These are phyloP conservation scores for Ophiosphaerella korrae DNA, from an alignment of 2,329 filamentous ascomycete genomes.

Conservation along the genomic window DNA sequence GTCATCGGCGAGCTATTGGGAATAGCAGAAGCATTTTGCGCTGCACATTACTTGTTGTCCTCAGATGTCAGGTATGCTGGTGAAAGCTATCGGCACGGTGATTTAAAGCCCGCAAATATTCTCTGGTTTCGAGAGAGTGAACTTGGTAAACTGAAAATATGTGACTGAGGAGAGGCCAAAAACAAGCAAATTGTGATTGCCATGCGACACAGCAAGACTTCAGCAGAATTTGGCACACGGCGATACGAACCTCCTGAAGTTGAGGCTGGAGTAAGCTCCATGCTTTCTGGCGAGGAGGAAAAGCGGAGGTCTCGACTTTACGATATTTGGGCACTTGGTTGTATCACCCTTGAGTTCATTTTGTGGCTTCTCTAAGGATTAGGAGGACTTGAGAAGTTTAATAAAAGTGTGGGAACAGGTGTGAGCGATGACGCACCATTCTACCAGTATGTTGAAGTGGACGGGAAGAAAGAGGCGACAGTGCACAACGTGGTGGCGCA, in stretches of 20 bases:
- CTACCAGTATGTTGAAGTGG: no score
- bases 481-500: no score
- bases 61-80: background rate
- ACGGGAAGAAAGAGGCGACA: no score
- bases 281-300: background rate
- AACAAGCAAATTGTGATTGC: constrained; percentile 2
- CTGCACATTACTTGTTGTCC: constrained; percentile 9
- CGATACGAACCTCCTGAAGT: constrained; percentile 24
- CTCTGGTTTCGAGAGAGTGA: constrained; percentile 25
- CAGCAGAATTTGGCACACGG: constrained; percentile 12
- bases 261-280: background rate
- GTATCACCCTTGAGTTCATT: constrained; percentile 26
- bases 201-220: constrained; percentile 7
- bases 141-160: constrained; percentile 20
- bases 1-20: constrained; percentile 16
- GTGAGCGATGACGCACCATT: no score
- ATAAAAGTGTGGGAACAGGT: background rate
- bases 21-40: constrained; percentile 23
- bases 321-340: constrained; percentile 33
- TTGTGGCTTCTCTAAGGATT: constrained; percentile 27
- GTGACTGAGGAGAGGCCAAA: constrained; percentile 21
- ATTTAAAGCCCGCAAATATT: constrained; percentile 49
- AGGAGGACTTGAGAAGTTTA: constrained; percentile 3
- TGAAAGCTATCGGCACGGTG: constrained; percentile 31
- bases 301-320: constrained; percentile 21